phyloP scores from a whole-genome alignment of 2,329 filamentous ascomycete genomes.

The Trichoderma semiorbis region DNA sequence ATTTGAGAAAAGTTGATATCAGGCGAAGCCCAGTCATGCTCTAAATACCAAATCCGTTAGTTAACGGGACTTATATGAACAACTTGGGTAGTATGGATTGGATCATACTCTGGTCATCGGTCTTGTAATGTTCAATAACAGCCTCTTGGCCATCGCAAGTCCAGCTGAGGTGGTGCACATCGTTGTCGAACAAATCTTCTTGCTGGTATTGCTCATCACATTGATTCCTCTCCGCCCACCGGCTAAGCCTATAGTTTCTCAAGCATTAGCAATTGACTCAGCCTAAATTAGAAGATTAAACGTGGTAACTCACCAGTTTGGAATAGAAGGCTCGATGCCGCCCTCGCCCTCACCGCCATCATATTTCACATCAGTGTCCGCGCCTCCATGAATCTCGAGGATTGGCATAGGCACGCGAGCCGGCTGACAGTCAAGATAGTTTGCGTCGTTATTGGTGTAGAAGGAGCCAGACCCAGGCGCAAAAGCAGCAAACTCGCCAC shows the following conservation, averaged over 20 bases:
- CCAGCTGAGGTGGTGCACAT: constrained; percentile 44
- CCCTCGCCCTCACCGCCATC: constrained; percentile 41
- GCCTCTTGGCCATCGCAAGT: constrained; percentile 36
- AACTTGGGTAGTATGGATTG: no score
- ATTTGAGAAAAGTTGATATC: constrained; percentile 43
- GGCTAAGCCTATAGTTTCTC: constrained; percentile 30
- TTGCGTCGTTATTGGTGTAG: constrained; percentile 41
- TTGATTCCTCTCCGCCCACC: constrained; percentile 40
- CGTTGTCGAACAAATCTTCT: constrained; percentile 34
- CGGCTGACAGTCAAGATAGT: constrained; percentile 36
- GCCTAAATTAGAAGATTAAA: neutral
- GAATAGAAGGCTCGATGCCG: constrained; percentile 38
- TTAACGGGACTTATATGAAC: neutral
- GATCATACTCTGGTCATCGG: constrained; percentile 36
- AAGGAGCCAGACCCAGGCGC: constrained; percentile 44
- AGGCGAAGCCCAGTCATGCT: constrained; percentile 46
- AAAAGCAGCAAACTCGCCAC: constrained; percentile 43
- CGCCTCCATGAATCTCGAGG: constrained; percentile 45
- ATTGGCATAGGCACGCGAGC: constrained; percentile 38
- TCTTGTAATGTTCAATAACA: constrained; percentile 43
- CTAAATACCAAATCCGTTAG: constrained; percentile 10
- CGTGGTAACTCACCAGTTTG: constrained; percentile 27
- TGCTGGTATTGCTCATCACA: constrained; percentile 33
- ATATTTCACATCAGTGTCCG: constrained; percentile 42
- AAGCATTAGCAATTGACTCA: neutral